phyloP scores from a whole-genome alignment of 257 asterid species.

The Knoxia roxburghii region DNA sequence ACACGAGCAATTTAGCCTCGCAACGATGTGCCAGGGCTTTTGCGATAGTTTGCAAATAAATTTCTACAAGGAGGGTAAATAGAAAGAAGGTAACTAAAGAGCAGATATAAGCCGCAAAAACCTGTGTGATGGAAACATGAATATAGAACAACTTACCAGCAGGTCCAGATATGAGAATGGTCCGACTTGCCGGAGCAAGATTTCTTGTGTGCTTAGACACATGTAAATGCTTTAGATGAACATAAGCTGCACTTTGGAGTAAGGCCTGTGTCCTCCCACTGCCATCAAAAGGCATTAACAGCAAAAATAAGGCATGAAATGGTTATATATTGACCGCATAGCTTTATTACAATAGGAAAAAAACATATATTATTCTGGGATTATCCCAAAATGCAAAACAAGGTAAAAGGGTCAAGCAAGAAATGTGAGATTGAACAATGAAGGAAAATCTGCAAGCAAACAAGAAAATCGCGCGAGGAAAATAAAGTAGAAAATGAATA shows the following conservation, averaged over 20 bases:
- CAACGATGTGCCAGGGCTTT: constrained; percentile 81
- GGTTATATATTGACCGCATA: background rate
- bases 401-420: background rate
- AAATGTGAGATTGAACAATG: background rate
- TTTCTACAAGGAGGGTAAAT: constrained; percentile 34
- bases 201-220: constrained; percentile 77
- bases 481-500: background rate
- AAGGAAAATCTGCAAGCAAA: background rate
- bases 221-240: constrained; percentile 79
- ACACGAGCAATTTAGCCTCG: constrained; percentile 64
- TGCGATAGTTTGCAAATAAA: constrained; percentile 74
- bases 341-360: background rate
- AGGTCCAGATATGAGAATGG: constrained; percentile 87
- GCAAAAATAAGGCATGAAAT: background rate
- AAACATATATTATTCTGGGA: too few relatives aligned
- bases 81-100: constrained; percentile 8
- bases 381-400: constrained; percentile 1
- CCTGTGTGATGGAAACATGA: background rate
- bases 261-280: constrained; percentile 64
- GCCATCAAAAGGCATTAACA: constrained; percentile 30
- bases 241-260: constrained; percentile 79
- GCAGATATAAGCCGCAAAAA: background rate
- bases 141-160: constrained; percentile 45
- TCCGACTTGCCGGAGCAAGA: constrained; percentile 91
- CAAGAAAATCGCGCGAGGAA: background rate